phyloP scores from a whole-genome alignment of 345 rosid genomes.

The Physaria fendleri region DNA sequence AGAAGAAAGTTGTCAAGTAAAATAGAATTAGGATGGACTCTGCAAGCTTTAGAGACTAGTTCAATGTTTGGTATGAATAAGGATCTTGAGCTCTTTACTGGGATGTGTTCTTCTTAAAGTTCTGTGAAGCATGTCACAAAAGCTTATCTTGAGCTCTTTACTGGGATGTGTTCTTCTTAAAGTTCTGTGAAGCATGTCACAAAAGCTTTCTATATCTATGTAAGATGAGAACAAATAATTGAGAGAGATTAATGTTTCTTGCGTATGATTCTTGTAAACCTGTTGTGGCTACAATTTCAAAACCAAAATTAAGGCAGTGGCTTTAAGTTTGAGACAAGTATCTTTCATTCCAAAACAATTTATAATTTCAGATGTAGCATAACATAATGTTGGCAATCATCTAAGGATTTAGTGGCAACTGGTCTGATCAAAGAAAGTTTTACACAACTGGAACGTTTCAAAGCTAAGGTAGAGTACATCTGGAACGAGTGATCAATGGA shows the following conservation, averaged over 20 bases:
- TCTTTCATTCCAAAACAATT: background rate
- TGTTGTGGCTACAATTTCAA: background rate
- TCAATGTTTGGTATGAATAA: background rate
- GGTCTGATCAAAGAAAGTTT: no score
- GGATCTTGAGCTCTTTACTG: no score
- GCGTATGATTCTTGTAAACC: background rate
- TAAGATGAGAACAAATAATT: background rate
- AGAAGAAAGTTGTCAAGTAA: slow-evolving; percentile 29
- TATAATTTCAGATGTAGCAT: background rate
- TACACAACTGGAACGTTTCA: no score
- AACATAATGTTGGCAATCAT: no score
- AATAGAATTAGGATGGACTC: background rate
- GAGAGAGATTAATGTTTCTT: slow-evolving; percentile 8
- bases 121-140: no score
- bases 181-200: background rate
- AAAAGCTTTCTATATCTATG: background rate
- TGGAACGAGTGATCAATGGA: no score
- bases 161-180: background rate
- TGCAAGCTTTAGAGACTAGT: background rate
- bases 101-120: no score
- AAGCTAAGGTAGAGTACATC: no score
- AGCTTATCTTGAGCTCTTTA: no score
- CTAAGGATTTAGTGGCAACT: no score
- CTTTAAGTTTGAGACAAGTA: no score
- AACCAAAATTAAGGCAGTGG: background rate